phyloP scores from a whole-genome alignment of 2,329 filamentous ascomycete genomes.

The Clarireedia hainanense region DNA sequence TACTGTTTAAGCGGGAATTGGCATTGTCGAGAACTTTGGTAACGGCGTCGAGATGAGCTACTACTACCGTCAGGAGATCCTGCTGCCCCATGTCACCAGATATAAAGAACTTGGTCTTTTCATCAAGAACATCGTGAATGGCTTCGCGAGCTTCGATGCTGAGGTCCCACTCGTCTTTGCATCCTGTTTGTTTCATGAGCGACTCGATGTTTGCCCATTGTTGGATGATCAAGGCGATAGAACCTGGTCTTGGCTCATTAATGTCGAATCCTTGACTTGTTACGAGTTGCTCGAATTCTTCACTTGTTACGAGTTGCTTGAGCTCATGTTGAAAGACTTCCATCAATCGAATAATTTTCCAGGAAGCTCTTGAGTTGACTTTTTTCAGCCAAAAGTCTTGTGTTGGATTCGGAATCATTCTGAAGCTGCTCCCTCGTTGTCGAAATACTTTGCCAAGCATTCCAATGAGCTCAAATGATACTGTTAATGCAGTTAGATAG shows the following conservation, averaged over 20 bases:
- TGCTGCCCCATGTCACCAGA: constrained; percentile 10
- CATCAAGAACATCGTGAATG: constrained; percentile 24
- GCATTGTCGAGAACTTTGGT: constrained; percentile 40
- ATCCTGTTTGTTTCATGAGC: not conserved
- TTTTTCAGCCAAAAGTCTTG: constrained; percentile 43
- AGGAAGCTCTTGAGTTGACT: constrained; percentile 20
- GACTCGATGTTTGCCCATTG: constrained; percentile 17
- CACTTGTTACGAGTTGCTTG: constrained; percentile 5
- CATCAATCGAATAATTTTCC: constrained; percentile 25
- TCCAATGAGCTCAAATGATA: constrained; percentile 50
- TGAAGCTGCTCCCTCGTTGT: constrained; percentile 41
- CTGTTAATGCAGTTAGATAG: constrained; percentile 31
- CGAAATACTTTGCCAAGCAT: constrained; percentile 47
- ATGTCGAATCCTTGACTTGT: constrained; percentile 2
- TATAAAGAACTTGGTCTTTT: constrained; percentile 19
- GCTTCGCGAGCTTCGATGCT: constrained; percentile 20
- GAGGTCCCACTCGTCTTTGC: constrained; percentile 18
- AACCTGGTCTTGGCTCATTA: not conserved
- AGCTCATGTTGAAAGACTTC: constrained; percentile 24
- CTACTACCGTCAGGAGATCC: constrained; percentile 21
- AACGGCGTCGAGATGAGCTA: constrained; percentile 22
- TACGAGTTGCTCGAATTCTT: constrained; percentile 13
- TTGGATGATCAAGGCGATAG: constrained; percentile 12
- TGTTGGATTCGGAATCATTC: constrained; percentile 50
- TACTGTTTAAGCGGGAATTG: constrained; percentile 25